A percentile compares a stretch with the other conserved stretches of the same genome.
These are phyloP conservation scores for Voacanga thouarsii DNA, from an alignment of 257 asterid species.

Conservation along the genomic window DNA sequence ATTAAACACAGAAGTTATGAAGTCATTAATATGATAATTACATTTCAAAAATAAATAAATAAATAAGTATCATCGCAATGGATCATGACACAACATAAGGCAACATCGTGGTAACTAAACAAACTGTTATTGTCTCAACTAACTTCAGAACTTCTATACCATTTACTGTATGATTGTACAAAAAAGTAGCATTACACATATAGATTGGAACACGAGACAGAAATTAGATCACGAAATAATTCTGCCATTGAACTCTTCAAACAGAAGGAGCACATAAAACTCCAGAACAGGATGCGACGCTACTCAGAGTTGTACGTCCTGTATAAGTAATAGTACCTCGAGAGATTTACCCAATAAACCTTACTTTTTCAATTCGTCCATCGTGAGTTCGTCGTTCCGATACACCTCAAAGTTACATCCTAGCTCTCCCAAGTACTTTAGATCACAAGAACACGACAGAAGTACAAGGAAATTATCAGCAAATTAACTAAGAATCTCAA, in stretches of 20 bases:
- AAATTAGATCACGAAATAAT: neutral
- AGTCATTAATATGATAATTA: neutral
- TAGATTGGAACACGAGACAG: neutral
- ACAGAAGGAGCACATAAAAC: neutral
- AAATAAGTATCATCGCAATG: neutral
- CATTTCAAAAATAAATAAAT: no score
- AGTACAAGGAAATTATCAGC: neutral
- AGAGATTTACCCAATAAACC: neutral
- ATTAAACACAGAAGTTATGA: neutral
- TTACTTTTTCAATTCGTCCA: slow-evolving; percentile 72
- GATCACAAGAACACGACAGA: slow-evolving; percentile 1
- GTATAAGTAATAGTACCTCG: neutral
- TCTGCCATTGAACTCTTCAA: neutral
- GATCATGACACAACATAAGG: neutral
- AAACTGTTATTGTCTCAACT: no score
- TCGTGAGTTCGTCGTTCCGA: slow-evolving; percentile 87
- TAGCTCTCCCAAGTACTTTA: slow-evolving; percentile 91
- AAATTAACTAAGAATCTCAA: neutral
- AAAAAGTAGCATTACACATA: no score
- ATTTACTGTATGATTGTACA: no score
- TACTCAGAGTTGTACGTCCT: neutral
- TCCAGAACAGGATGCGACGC: neutral
- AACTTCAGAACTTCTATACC: neutral
- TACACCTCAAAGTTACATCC: slow-evolving; percentile 86
- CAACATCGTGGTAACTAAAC: no score